Conservation (phyloP, 495 filamentous ascomycete genomes). For the Penicillium diatomitis region DNA sequence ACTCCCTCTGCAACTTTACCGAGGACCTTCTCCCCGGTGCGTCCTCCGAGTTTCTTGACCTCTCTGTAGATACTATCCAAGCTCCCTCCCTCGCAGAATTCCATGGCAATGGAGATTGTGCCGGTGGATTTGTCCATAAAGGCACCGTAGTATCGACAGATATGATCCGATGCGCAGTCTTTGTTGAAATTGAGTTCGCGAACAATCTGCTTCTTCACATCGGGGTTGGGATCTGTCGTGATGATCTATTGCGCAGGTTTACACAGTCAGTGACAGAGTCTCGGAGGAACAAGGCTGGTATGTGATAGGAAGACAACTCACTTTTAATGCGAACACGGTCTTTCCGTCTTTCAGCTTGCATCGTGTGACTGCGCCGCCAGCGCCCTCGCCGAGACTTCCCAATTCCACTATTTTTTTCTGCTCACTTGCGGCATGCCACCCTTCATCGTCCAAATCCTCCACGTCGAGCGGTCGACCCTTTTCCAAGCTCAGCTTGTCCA, state of each 20-base stretch:
- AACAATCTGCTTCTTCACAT: constrained; percentile 95
- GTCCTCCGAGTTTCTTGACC: constrained; percentile 86
- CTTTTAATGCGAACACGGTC: constrained; percentile 94
- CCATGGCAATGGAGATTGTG: constrained; percentile 97
- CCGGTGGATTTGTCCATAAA: constrained; percentile 88
- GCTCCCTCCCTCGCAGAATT: constrained; percentile 95
- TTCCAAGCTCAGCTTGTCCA: constrained; percentile 67
- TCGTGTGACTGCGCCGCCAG: constrained; percentile 89
- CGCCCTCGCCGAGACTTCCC: constrained; percentile 87
- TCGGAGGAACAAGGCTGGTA: constrained; percentile 1
- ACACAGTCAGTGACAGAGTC: too few species aligned
- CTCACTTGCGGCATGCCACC: constrained; percentile 85
- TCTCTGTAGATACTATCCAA: constrained; percentile 95
- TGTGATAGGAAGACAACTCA: constrained; percentile 28
- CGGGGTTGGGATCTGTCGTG: constrained; percentile 93
- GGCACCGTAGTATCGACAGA: constrained; percentile 94
- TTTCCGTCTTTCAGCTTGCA: constrained; percentile 83
- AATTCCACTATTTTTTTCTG: constrained; percentile 81
- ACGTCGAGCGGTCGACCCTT: constrained; percentile 78
- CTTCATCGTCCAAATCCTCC: constrained; percentile 87
- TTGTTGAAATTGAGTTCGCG: constrained; percentile 97
- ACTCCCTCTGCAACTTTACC: constrained; percentile 97
- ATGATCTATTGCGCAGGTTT: constrained; percentile 57
- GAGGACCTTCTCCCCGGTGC: constrained; percentile 95
- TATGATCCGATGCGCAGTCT: constrained; percentile 85